Evolutionary conservation across 805 yeast species (phyloP).

Genomic region (Zygosaccharomyces bailii): DNA sequence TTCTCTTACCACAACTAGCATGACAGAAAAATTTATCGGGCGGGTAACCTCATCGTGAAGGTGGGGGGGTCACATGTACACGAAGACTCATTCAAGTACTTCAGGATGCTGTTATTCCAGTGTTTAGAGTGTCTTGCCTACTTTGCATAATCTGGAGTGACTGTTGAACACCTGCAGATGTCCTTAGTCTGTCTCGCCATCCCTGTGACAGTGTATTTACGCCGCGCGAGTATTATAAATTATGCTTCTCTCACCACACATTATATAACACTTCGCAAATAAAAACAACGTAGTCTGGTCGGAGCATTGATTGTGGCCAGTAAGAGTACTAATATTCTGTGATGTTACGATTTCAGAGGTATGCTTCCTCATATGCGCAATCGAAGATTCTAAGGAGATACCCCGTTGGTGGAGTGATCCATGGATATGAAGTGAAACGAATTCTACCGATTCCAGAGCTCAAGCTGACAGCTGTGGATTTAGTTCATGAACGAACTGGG

Average conservation of each 20-base stretch:
- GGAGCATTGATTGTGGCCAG: too few species aligned
- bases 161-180: not conserved
- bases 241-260: not conserved
- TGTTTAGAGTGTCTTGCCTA: not conserved
- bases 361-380: conserved; percentile 30
- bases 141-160: too few species aligned
- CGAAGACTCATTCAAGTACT: not conserved
- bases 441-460: conserved; percentile 76
- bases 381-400: conserved; percentile 46
- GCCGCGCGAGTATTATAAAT: conserved; percentile 6
- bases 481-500: conserved; percentile 66
- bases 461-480: conserved; percentile 70
- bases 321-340: too few species aligned
- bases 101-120: not conserved
- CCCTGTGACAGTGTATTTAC: conserved; percentile 1
- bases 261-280: not conserved
- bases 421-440: conserved; percentile 65
- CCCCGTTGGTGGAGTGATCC: conserved; percentile 57
- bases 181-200: not conserved
- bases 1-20: not conserved
- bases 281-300: too few species aligned
- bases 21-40: not conserved
- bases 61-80: too few species aligned
- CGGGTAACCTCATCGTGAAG: conserved; percentile 2
- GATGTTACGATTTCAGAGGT: conserved; percentile 30